phyloP scores from a whole-genome alignment of 805 yeast species.

The Ogataea populi-albae region DNA sequence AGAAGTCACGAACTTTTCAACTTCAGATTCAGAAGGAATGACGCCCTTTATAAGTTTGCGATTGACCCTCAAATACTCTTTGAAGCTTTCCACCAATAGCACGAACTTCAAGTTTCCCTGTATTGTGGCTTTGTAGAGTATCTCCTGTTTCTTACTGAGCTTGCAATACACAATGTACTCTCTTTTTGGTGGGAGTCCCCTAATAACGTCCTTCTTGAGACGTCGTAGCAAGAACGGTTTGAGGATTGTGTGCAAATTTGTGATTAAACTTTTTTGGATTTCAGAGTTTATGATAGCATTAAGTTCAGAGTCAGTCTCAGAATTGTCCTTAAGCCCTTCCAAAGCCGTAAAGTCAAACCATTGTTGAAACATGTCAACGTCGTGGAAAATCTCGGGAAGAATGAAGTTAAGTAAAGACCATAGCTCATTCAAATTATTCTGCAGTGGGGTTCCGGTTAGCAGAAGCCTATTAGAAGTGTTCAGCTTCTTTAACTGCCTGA shows the following conservation, averaged over 20 bases:
- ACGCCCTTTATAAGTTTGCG: slow-evolving; percentile 18
- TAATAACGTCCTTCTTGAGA: slow-evolving; percentile 69
- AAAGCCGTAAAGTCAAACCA: slow-evolving; percentile 87
- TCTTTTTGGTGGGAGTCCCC: slow-evolving; percentile 78
- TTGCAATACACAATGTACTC: slow-evolving; percentile 81
- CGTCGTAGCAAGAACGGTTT: slow-evolving; percentile 86
- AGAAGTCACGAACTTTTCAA: slow-evolving; percentile 42
- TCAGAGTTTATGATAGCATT: slow-evolving; percentile 54
- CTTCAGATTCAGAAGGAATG: slow-evolving; percentile 22
- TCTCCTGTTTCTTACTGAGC: slow-evolving; percentile 59
- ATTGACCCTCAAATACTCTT: slow-evolving; percentile 50
- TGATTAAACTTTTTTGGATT: slow-evolving; percentile 59
- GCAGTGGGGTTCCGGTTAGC: slow-evolving; percentile 95
- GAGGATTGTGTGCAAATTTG: slow-evolving; percentile 79
- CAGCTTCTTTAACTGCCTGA: slow-evolving; percentile 66
- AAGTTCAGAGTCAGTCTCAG: slow-evolving; percentile 33
- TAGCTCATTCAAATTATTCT: slow-evolving; percentile 82
- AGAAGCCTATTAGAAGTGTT: slow-evolving; percentile 69
- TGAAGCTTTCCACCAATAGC: slow-evolving; percentile 45
- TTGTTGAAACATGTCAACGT: slow-evolving; percentile 81
- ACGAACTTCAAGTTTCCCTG: slow-evolving; percentile 41
- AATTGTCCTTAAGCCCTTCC: slow-evolving; percentile 35
- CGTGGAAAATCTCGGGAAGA: slow-evolving; percentile 89
- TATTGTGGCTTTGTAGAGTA: slow-evolving; percentile 46
- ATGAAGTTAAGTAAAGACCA: slow-evolving; percentile 93